A percentile compares a stretch with the other conserved stretches of the same genome.
These are phyloP conservation scores for Pseudonectria foliicola DNA, from an alignment of 2,329 filamentous ascomycete genomes.

Conservation along the genomic window DNA sequence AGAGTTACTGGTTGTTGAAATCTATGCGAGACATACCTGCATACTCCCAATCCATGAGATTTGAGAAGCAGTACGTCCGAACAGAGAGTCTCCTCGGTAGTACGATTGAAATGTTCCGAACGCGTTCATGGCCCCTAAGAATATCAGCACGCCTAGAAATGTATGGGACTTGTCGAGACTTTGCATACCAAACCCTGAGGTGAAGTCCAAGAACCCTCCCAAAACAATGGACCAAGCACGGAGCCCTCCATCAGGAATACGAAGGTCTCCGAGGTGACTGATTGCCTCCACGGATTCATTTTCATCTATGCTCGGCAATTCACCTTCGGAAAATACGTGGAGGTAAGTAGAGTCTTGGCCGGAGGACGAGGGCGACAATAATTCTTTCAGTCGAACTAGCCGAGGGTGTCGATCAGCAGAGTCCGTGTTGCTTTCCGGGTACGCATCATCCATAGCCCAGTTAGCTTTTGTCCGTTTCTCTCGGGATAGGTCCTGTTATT, in stretches of 20 bases:
- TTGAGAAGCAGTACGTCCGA: conserved; percentile 22
- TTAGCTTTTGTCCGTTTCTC: too few relatives aligned
- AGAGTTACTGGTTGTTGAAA: too few relatives aligned
- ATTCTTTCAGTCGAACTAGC: too few relatives aligned
- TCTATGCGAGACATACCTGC: conserved; percentile 13
- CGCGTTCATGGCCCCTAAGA: conserved; percentile 26
- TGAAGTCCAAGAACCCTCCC: conserved; percentile 24
- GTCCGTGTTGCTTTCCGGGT: too few relatives aligned
- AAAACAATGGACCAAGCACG: conserved; percentile 27
- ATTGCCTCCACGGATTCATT: too few relatives aligned
- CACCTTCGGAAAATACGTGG: too few relatives aligned
- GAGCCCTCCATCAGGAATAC: conserved; percentile 18
- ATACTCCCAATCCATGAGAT: conserved; percentile 36
- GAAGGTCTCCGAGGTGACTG: too few relatives aligned
- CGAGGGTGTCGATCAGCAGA: too few relatives aligned
- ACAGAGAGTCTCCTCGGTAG: conserved; percentile 32
- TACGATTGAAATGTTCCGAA: conserved; percentile 50
- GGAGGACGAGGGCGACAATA: too few relatives aligned
- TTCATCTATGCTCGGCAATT: too few relatives aligned
- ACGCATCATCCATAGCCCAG: too few relatives aligned
- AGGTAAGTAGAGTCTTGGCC: background rate
- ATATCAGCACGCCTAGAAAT: background rate
- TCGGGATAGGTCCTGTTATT: too few relatives aligned
- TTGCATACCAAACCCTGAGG: conserved; percentile 21
- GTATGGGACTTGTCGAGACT: background rate